Percentiles rank a stretch among this genome's conserved stretches.
phyloP scores from a whole-genome alignment of 176 grass and related monocot genomes.

The Avena insularis region DNA sequence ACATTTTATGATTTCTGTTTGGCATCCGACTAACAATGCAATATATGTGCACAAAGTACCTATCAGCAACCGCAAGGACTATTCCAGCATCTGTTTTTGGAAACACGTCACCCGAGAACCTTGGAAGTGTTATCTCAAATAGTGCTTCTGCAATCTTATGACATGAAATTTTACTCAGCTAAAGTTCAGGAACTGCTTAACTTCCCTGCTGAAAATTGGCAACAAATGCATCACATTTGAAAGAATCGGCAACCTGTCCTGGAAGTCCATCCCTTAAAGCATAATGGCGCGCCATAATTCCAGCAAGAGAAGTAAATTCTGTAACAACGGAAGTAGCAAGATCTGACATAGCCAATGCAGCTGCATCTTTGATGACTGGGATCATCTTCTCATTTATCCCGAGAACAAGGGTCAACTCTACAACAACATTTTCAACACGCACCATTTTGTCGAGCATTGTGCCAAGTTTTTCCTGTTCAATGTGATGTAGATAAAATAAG shows the following conservation, averaged over 20 bases:
- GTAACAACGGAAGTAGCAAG: constrained; percentile 86
- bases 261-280: constrained; percentile 81
- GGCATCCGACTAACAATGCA: background rate
- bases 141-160: constrained; percentile 89
- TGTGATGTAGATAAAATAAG: constrained; percentile 29
- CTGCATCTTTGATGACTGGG: constrained; percentile 68
- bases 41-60: constrained; percentile 41
- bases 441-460: constrained; percentile 95
- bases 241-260: constrained; percentile 57
- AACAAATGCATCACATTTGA: constrained; percentile 25
- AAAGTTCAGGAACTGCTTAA: constrained; percentile 13
- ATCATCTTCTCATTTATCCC: constrained; percentile 61
- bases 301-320: constrained; percentile 92
- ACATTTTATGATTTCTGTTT: background rate
- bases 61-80: constrained; percentile 83
- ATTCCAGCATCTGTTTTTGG: constrained; percentile 93
- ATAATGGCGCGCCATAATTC: constrained; percentile 92
- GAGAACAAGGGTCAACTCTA: constrained; percentile 58
- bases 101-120: constrained; percentile 83
- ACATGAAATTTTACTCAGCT: constrained; percentile 47
- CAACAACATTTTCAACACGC: constrained; percentile 62
- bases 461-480: constrained; percentile 87
- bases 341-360: constrained; percentile 90
- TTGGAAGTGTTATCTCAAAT: constrained; percentile 91
- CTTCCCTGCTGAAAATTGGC: background rate